These are phyloP conservation scores for Colletotrichum nymphaeae DNA, from an alignment of 2,329 filamentous ascomycete species.

Conservation along the genomic window DNA sequence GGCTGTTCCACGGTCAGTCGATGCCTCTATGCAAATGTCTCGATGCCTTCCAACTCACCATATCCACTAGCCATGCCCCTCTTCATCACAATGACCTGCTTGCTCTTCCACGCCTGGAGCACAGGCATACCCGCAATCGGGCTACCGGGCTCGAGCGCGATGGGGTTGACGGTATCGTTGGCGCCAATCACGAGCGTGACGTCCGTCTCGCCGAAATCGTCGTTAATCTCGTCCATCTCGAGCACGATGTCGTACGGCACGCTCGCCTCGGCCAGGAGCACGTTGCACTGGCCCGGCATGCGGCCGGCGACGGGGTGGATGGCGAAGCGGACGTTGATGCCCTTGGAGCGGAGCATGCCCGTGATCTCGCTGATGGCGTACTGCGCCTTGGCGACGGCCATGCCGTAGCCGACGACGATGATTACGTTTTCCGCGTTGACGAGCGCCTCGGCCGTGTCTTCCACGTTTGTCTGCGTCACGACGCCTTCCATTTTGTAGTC, in stretches of 20 bases:
- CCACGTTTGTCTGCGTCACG: constrained; percentile 81
- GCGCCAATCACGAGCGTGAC: constrained; percentile 90
- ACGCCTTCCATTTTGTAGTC: constrained; percentile 84
- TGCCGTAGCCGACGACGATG: constrained; percentile 91
- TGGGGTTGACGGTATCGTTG: constrained; percentile 93
- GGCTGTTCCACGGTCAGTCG: constrained; percentile 65
- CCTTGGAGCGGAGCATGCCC: constrained; percentile 76
- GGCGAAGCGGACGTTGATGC: constrained; percentile 86
- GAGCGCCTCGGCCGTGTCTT: constrained; percentile 83
- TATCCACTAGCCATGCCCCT: constrained; percentile 89
- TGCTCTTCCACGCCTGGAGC: constrained; percentile 92
- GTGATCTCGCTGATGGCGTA: constrained; percentile 91
- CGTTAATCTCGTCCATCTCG: constrained; percentile 97
- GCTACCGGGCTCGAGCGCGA: constrained; percentile 84
- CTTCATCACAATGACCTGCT: constrained; percentile 95
- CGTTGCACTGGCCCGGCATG: constrained; percentile 95
- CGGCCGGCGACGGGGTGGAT: constrained; percentile 91
- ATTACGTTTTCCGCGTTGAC: constrained; percentile 85
- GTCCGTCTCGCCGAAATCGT: constrained; percentile 88
- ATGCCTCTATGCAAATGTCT: neutral
- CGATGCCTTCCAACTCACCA: constrained; percentile 61
- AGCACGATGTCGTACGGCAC: constrained; percentile 93
- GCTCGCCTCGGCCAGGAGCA: constrained; percentile 86
- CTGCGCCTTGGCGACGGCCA: constrained; percentile 94
- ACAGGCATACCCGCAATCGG: constrained; percentile 94